Evolutionary conservation across 2,329 filamentous ascomycete genomes (phyloP).

Genomic region (Pestalotiopsis sp.): DNA sequence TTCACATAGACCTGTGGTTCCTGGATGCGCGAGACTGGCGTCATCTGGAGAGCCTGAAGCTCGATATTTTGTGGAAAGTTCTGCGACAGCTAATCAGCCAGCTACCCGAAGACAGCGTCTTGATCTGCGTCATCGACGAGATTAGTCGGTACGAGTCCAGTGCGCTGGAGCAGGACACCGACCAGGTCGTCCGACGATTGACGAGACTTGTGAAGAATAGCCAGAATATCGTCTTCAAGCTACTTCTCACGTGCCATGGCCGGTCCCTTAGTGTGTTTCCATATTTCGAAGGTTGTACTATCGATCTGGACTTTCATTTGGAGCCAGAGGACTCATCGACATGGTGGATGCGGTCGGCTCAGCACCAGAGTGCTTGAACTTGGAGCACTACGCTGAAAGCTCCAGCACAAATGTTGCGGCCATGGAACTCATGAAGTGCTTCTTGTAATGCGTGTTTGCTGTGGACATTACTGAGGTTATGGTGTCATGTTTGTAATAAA

Average conservation of each 20-base stretch:
- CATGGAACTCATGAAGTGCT: too few species aligned
- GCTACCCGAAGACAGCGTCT: constrained; percentile 13
- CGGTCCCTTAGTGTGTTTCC: constrained; percentile 14
- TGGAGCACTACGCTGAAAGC: not conserved
- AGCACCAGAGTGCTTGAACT: not conserved
- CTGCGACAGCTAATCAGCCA: constrained; percentile 17
- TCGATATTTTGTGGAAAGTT: constrained; percentile 14
- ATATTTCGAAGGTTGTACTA: constrained; percentile 17
- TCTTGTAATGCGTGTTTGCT: not conserved
- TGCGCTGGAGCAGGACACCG: constrained; percentile 11
- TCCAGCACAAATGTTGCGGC: too few species aligned
- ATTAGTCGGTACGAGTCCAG: constrained; percentile 17
- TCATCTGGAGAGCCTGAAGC: constrained; percentile 8
- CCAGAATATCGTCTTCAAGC: constrained; percentile 19
- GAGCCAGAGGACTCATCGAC: constrained; percentile 17
- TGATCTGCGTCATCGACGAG: constrained; percentile 22
- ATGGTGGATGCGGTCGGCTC: constrained; percentile 15
- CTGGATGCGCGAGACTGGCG: constrained; percentile 14
- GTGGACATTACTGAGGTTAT: not conserved
- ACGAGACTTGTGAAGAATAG: constrained; percentile 6
- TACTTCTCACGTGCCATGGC: constrained; percentile 17
- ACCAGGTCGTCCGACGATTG: constrained; percentile 14
- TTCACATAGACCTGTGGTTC: constrained; percentile 13
- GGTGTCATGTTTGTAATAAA: too few species aligned
- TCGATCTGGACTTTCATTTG: constrained; percentile 15